Evolutionary conservation across 2,329 filamentous ascomycete species (phyloP).

Genomic region (Colletotrichum gigasporum): DNA sequence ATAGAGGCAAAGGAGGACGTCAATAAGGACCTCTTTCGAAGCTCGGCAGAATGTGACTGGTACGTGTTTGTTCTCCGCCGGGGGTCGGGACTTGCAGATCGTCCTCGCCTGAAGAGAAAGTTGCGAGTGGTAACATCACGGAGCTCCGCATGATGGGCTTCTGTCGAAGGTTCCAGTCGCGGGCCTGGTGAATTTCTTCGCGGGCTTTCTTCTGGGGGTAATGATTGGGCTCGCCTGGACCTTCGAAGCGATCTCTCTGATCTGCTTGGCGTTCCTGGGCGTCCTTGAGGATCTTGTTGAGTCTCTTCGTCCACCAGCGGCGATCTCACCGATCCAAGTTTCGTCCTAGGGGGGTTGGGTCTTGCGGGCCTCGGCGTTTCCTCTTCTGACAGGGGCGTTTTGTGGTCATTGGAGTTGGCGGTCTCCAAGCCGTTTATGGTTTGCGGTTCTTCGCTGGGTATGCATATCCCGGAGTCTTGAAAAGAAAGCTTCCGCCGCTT

Average conservation of each 20-base stretch:
- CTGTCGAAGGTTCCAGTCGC: not conserved
- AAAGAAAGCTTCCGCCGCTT: conserved; percentile 47
- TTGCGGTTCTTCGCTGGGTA: conserved; percentile 14
- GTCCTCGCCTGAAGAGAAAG: conserved; percentile 30
- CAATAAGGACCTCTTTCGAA: conserved; percentile 19
- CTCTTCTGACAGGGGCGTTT: no score
- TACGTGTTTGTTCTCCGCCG: conserved; percentile 4
- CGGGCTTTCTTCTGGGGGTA: conserved; percentile 7
- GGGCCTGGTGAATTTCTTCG: not conserved
- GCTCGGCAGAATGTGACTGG: conserved; percentile 13
- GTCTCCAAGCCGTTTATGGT: not conserved
- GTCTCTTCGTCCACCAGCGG: not conserved
- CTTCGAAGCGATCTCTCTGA: not conserved
- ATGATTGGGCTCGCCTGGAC: conserved; percentile 13
- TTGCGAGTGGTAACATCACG: conserved; percentile 34
- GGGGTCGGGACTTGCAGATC: conserved; percentile 15
- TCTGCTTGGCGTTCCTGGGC: not conserved
- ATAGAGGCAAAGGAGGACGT: conserved; percentile 1
- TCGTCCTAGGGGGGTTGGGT: not conserved
- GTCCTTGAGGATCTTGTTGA: no score
- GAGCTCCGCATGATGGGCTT: conserved; percentile 6
- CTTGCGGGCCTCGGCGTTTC: not conserved
- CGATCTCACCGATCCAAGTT: not conserved
- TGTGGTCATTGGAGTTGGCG: not conserved
- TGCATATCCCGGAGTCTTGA: conserved; percentile 32